A percentile compares a stretch with the other conserved stretches of the same genome.
Evolutionary conservation across 768 basidiomycete genomes (phyloP).

Genomic region (Mycena metata): DNA sequence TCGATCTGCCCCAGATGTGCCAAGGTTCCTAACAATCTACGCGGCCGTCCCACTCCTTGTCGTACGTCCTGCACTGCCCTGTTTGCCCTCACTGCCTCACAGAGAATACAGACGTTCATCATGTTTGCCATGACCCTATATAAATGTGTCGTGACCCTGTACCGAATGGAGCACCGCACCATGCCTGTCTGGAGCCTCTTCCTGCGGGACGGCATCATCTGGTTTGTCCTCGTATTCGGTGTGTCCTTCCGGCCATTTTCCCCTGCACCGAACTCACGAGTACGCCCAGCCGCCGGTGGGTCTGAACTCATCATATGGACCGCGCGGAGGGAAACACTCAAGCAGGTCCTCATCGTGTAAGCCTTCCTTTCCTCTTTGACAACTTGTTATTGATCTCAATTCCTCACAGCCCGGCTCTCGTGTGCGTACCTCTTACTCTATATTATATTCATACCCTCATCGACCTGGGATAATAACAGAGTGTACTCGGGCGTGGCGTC

Average conservation of each 20-base stretch:
- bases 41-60: slow-evolving; percentile 21
- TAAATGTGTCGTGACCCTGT: slow-evolving; percentile 10
- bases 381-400: background rate
- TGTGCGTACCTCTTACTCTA: background rate
- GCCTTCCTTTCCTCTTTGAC: background rate
- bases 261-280: background rate
- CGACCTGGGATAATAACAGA: background rate
- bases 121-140: slow-evolving; percentile 29
- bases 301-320: slow-evolving; percentile 22
- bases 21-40: slow-evolving; percentile 16
- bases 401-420: slow-evolving; percentile 14
- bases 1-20: background rate
- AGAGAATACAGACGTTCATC: slow-evolving; percentile 13
- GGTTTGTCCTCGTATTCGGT: slow-evolving; percentile 25
- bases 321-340: slow-evolving; percentile 14
- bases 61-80: too few species aligned
- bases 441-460: too few species aligned
- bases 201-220: slow-evolving; percentile 22
- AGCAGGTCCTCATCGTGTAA: slow-evolving; percentile 24
- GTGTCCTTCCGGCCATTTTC: background rate
- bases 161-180: background rate
- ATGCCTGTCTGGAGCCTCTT: slow-evolving; percentile 26
- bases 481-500: slow-evolving; percentile 22
- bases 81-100: too few species aligned
- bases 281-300: slow-evolving; percentile 4